A percentile compares a stretch with the other conserved stretches of the same genome.
Conservation (phyloP, 352 stramenopile species). For the Globisporangium recalcitrans region DNA sequence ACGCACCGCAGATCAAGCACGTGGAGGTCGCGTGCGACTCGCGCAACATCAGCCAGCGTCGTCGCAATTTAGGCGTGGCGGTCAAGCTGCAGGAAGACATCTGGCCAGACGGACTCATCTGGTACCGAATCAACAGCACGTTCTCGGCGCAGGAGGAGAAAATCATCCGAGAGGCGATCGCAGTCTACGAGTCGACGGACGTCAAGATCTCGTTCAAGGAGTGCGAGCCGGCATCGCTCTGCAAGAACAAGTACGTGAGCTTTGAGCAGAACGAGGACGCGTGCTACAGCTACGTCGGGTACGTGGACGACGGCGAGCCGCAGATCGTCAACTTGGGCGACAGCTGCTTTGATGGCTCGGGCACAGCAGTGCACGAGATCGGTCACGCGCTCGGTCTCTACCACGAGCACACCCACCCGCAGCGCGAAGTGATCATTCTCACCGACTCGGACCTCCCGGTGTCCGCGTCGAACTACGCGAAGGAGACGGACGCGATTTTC, state of each 20-base stretch:
- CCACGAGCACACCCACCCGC: constrained; percentile 67
- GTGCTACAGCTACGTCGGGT: constrained; percentile 73
- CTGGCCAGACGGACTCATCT: constrained; percentile 66
- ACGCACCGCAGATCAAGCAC: constrained; percentile 44
- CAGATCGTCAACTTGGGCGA: constrained; percentile 68
- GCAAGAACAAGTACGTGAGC: constrained; percentile 63
- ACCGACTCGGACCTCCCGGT: constrained; percentile 56
- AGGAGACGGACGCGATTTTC: constrained; percentile 45
- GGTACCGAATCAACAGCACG: constrained; percentile 54
- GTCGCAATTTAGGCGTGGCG: constrained; percentile 47
- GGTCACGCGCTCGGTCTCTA: constrained; percentile 61
- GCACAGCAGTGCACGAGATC: constrained; percentile 57
- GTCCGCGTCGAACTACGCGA: constrained; percentile 64
- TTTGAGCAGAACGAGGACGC: constrained; percentile 66
- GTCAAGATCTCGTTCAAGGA: constrained; percentile 61
- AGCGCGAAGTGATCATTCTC: constrained; percentile 64
- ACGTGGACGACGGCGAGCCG: constrained; percentile 52
- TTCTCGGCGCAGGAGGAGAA: constrained; percentile 42
- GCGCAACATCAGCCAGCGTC: constrained; percentile 18
- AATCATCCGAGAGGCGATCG: constrained; percentile 52
- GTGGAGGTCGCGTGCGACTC: constrained; percentile 31
- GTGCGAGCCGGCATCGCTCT: constrained; percentile 51
- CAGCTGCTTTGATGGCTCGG: constrained; percentile 54
- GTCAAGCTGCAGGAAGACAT: constrained; percentile 49
- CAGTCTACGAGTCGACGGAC: constrained; percentile 49